Evolutionary conservation across 129 eudicot genomes (phyloP), one percentile per base, ranked within the genome.

Genomic region (Mikania micrantha): DNA sequence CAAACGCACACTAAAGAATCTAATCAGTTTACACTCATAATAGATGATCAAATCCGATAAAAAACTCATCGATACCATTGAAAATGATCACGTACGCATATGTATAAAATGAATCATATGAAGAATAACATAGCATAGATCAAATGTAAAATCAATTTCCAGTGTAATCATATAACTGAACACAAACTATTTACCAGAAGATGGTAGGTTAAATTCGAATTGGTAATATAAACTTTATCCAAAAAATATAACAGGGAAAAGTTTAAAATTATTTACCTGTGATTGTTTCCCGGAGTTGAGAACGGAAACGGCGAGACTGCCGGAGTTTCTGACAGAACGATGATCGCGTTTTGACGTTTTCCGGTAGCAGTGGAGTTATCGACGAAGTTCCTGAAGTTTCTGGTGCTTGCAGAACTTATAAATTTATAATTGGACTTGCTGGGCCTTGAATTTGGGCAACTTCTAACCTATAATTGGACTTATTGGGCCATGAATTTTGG

Each of bases 361-460:
- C 66, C 48, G 64, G 6, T 40, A 17, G 32, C 35, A 7, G 8
- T 13, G 34, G 67, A 67, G 38, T 20, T 11, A 25, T 64, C 44
- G 13, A 73, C 5, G 0, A 44, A 74, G 27, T 64, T 74, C 72
- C 44, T 12, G 71, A 74, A 64, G 72, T 39, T 74, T 73, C 78
- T 19, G 38, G 20, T 13, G n/a, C 20, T n/a, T 21, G 20, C 3
- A 10, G 1, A 15, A 12, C 11, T 6, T 5, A 4, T 35, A 57
- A 54, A 12, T n/a, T n/a, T n/a, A n/a, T n/a, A n/a, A n/a, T n/a
- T n/a, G n/a, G n/a, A n/a, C n/a, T n/a, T n/a, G n/a, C n/a, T n/a
- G n/a, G n/a, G n/a, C n/a, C n/a, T n/a, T n/a, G n/a, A n/a, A n/a
- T n/a, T n/a, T n/a, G n/a, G n/a, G n/a, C n/a, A n/a, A n/a, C n/a